phyloP scores from a whole-genome alignment of 352 stramenopile species.

The Pythium brachiatum region DNA sequence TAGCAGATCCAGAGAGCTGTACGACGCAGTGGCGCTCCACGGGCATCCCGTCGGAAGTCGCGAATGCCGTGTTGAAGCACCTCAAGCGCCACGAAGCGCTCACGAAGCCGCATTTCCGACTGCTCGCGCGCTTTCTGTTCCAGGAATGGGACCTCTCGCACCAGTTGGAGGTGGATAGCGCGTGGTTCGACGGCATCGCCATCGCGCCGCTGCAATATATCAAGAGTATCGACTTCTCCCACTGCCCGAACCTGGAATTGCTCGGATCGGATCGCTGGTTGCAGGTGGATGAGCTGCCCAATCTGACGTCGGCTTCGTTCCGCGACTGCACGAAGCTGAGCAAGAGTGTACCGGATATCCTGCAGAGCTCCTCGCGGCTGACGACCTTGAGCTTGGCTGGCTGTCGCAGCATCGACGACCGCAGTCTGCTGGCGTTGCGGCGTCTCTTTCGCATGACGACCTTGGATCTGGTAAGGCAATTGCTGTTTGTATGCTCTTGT shows the following conservation, averaged over 20 bases:
- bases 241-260: slow-evolving; percentile 50
- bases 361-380: slow-evolving; percentile 59
- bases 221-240: slow-evolving; percentile 53
- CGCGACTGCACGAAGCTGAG: slow-evolving; percentile 43
- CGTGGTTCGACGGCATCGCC: slow-evolving; percentile 66
- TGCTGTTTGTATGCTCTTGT: background rate
- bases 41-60: slow-evolving; percentile 34
- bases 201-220: slow-evolving; percentile 42
- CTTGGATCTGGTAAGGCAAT: slow-evolving; percentile 51
- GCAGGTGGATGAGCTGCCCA: slow-evolving; percentile 48
- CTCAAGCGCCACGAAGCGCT: slow-evolving; percentile 54
- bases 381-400: slow-evolving; percentile 54
- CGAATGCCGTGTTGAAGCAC: slow-evolving; percentile 44
- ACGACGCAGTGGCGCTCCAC: slow-evolving; percentile 21
- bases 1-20: slow-evolving; percentile 35
- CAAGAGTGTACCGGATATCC: slow-evolving; percentile 43
- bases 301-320: slow-evolving; percentile 50
- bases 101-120: slow-evolving; percentile 53
- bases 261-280: slow-evolving; percentile 39
- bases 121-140: slow-evolving; percentile 45
- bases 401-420: slow-evolving; percentile 60
- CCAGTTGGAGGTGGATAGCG: slow-evolving; percentile 47
- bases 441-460: slow-evolving; percentile 35
- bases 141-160: slow-evolving; percentile 58
- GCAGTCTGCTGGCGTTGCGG: slow-evolving; percentile 41